phyloP scores from a whole-genome alignment of 768 basidiomycete genomes.

The Russula sp. region DNA sequence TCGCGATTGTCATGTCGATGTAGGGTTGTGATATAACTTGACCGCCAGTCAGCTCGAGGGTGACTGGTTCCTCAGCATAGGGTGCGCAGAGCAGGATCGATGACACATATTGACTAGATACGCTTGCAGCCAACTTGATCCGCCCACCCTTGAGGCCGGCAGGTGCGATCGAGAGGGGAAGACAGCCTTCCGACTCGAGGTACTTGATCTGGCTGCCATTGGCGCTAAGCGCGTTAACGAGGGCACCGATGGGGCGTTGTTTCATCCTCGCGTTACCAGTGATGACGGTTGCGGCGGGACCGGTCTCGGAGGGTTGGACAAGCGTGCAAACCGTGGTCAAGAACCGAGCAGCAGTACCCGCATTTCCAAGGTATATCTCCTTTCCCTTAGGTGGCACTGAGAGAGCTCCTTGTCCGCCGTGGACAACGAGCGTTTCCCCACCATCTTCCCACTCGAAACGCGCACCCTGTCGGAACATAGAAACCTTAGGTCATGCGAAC shows the following conservation, averaged over 20 bases:
- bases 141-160: constrained; percentile 75
- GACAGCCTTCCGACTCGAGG: constrained; percentile 74
- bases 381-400: constrained; percentile 72
- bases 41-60: constrained; percentile 86
- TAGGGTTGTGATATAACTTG: constrained; percentile 98
- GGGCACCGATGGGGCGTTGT: constrained; percentile 92
- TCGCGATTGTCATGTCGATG: constrained; percentile 98
- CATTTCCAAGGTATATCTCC: constrained; percentile 93
- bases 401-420: constrained; percentile 78
- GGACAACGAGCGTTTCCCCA: constrained; percentile 90
- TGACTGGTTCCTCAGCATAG: constrained; percentile 78
- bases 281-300: constrained; percentile 61
- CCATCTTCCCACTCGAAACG: constrained; percentile 93
- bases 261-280: constrained; percentile 99
- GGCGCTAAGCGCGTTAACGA: constrained; percentile 80
- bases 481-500: background rate
- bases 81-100: constrained; percentile 96
- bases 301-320: constrained; percentile 44
- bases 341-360: constrained; percentile 97
- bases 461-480: constrained; percentile 57
- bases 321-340: constrained; percentile 94
- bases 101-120: constrained; percentile 97
- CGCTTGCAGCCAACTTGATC: constrained; percentile 86
- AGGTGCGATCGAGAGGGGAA: constrained; percentile 82
- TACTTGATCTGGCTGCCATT: constrained; percentile 80